Evolutionary conservation across 2,329 filamentous ascomycete genomes (phyloP).

Genomic region (Alternaria longipes): DNA sequence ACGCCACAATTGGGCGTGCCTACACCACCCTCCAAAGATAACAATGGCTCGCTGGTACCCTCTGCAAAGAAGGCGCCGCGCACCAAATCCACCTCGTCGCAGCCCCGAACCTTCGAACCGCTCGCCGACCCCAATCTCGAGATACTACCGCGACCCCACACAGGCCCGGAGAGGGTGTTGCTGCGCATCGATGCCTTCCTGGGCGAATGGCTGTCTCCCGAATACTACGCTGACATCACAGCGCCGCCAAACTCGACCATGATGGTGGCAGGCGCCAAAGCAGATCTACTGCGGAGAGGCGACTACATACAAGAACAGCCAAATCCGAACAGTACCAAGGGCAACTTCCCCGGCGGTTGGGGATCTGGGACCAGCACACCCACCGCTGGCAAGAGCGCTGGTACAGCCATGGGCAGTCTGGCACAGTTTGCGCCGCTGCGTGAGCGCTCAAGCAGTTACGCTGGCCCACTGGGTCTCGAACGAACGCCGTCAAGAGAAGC

Average conservation of each 20-base stretch:
- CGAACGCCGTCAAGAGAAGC: constrained; percentile 40
- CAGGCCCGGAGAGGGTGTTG: constrained; percentile 47
- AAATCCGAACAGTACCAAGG: constrained; percentile 51
- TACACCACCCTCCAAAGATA: constrained; percentile 29
- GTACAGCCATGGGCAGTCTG: constrained; percentile 47
- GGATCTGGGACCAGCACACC: constrained; percentile 30
- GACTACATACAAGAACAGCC: constrained; percentile 65
- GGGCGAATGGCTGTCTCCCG: constrained; percentile 92
- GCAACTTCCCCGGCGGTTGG: constrained; percentile 67
- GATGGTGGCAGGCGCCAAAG: constrained; percentile 90
- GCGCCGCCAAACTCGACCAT: constrained; percentile 85
- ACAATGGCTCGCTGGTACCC: constrained; percentile 18
- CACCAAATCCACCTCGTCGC: constrained; percentile 29
- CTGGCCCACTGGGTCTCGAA: constrained; percentile 29
- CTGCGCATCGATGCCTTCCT: constrained; percentile 91
- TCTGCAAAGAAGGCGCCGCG: constrained; percentile 28
- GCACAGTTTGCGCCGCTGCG: constrained; percentile 52
- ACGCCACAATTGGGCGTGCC: constrained; percentile 34
- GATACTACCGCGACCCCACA: constrained; percentile 42
- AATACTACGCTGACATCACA: constrained; percentile 92
- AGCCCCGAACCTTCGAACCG: constrained; percentile 42
- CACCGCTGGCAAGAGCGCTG: constrained; percentile 29
- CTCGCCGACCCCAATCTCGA: constrained; percentile 51
- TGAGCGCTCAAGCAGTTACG: constrained; percentile 59
- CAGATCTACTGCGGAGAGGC: constrained; percentile 80